Evolutionary conservation across 306 rosid genomes (phyloP), one percentile per base, ranked within the genome.

Genomic region (Trifolium repens): DNA sequence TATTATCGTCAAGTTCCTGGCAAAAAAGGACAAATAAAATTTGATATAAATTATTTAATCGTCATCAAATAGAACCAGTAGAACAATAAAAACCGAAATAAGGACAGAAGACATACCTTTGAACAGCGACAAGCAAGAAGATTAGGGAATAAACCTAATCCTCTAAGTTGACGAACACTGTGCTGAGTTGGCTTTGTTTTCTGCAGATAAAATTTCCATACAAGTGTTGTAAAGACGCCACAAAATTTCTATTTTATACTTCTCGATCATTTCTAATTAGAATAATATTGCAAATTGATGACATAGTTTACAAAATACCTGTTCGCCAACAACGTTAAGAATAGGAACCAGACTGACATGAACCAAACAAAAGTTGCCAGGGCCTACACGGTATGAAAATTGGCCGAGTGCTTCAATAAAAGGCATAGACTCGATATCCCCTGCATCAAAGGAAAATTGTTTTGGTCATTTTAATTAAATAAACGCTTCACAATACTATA

Each of bases 121-220:
- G 96, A 82, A 79, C 97, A 88, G 43, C 96, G 94, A 50, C 97
- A 91, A 82, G 96, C 97, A 60, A 91, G 89, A 72, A 91, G 87
- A 84, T 91, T 87, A 40, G 96, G 97, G 39, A 88, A 84, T 88
- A 91, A 84, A 66, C 97, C 97, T 78, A 88, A 84, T 75, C 93
- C 93, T 84, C 97, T 85, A 30, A 91, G 97, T 77, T 85, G 96
- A 17, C 96, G 91, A 75, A 91, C 97, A 74, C 97, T 91, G 52
- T 89, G 96, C 84, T 91, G 97, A 75, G 97, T 91, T 71, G 97
- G 97, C 79, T 91, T 91, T 69, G 97, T 91, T 88, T 91, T 91
- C 97, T 91, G 78, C 73, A 85, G 50, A 78, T 79, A 63, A 47
- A 78, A 75, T 39, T 27, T 19, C 68, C 34, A 40, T 62, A 19